Evolutionary conservation across 768 basidiomycete species (phyloP), one percentile per base, ranked within the genome.

Genomic region (Galerina marginata): DNA sequence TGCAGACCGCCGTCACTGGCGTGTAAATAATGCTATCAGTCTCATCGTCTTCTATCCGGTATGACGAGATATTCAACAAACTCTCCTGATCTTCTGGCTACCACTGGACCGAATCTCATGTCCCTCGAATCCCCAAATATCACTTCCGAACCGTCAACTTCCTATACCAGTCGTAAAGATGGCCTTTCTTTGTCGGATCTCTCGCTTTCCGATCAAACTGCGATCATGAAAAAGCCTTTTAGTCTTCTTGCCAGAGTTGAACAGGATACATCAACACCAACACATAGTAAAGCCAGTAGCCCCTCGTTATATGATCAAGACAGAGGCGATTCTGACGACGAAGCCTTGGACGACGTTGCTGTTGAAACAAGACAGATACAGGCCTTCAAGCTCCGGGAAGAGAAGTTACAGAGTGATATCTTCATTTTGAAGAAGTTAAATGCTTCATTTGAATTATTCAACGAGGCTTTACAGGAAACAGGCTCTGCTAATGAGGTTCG

Each of bases 391-490:
- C 54, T 54, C 20, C 71, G 86, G 46, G 90, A 93, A 67, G 92
- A 92, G 58, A 91, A 88, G 70, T 75, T 93, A 37, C 87, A 88
- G 63, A 85, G 83, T 65, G 92, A 93, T 72, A 69, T 91, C 11
- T 86, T 89, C 69, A 80, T 91, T 59, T 76, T 93, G 65, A 86
- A 79, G 70, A 91, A 91, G 70, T 72, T 93, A 15, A 93, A 93
- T 66, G 73, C 85, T 11, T 81, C 89, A 4, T 89, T 93, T 62
- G 82, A 87, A 12, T 66, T 80, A 47, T 89, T 90, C 67, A 88
- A 87, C 60, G 87, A 90, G 26, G 88, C 90, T 9, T 72, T 93
- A 58, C 77, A 78, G 36, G 84, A 84, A 54, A 82, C 87, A 2
- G 84, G 84, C 63, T 83, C 86, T 33, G 86, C 85, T n/a, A 92